Conservation (phyloP, 768 basidiomycete genomes). For the Cystoderma amianthinum region DNA sequence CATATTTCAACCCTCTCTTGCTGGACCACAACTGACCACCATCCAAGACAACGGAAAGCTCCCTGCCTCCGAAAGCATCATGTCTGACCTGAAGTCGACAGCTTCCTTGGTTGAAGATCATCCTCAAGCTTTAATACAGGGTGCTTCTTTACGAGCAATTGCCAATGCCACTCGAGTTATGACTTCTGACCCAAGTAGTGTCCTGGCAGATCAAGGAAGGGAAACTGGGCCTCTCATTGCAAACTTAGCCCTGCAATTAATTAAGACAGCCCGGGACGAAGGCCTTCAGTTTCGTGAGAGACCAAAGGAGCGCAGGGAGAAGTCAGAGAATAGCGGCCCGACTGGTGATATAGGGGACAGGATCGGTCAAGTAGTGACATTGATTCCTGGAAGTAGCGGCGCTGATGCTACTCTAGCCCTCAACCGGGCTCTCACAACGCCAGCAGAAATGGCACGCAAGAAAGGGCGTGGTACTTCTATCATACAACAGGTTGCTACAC, state of each 20-base stretch:
- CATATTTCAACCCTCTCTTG: constrained; percentile 29
- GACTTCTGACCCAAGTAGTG: constrained; percentile 69
- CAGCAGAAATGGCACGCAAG: constrained; percentile 22
- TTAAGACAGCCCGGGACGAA: constrained; percentile 62
- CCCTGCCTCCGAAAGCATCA: constrained; percentile 8
- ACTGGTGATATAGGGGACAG: constrained; percentile 16
- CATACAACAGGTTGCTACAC: constrained; percentile 24
- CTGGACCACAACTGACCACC: constrained; percentile 38
- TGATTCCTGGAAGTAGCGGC: constrained; percentile 33
- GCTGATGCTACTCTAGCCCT: constrained; percentile 37
- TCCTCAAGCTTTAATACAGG: constrained; percentile 35
- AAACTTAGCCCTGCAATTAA: constrained; percentile 58
- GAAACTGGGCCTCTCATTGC: constrained; percentile 59
- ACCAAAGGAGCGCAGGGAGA: constrained; percentile 40
- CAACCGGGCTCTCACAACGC: constrained; percentile 36
- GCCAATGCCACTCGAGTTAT: constrained; percentile 83
- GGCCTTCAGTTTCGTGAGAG: constrained; percentile 41
- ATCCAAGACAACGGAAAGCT: constrained; percentile 20
- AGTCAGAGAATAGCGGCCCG: constrained; percentile 10
- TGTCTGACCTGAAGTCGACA: constrained; percentile 2
- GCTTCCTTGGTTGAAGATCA: constrained; percentile 17
- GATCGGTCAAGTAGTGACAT: constrained; percentile 30
- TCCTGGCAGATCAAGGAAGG: constrained; percentile 63
- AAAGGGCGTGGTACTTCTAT: constrained; percentile 24
- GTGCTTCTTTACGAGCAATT: constrained; percentile 67